These are phyloP conservation scores for Colletotrichum sp. DNA, from an alignment of 2,329 filamentous ascomycete genomes.

Conservation along the genomic window DNA sequence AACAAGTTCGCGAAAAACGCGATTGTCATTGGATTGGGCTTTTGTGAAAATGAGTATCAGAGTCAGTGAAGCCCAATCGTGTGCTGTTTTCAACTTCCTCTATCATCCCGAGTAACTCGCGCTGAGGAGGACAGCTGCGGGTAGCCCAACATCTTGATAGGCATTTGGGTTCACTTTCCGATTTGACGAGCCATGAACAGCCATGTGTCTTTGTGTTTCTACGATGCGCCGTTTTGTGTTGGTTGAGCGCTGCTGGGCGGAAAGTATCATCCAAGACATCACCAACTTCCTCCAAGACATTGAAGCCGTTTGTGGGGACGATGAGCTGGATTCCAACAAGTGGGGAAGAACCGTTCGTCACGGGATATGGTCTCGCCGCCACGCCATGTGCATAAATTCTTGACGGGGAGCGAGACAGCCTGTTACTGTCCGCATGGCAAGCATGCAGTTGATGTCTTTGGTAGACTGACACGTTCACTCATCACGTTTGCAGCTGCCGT, in stretches of 20 bases:
- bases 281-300: neutral
- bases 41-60: neutral
- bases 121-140: neutral
- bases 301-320: neutral
- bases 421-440: neutral
- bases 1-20: neutral
- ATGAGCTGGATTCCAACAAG: neutral
- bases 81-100: neutral
- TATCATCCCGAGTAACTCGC: neutral
- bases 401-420: neutral
- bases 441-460: neutral
- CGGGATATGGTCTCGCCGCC: neutral
- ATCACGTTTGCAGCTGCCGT: neutral
- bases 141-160: neutral
- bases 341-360: neutral
- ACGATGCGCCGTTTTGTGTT: neutral
- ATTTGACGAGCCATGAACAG: neutral
- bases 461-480: neutral
- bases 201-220: neutral
- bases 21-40: neutral
- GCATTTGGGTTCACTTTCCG: neutral
- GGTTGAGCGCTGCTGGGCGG: neutral
- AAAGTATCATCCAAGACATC: neutral
- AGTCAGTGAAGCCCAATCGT: neutral
- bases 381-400: neutral